A percentile compares a stretch with the other conserved stretches of the same genome.
Conservation (phyloP, 2,329 filamentous ascomycete species). For the Phoma sp. region DNA sequence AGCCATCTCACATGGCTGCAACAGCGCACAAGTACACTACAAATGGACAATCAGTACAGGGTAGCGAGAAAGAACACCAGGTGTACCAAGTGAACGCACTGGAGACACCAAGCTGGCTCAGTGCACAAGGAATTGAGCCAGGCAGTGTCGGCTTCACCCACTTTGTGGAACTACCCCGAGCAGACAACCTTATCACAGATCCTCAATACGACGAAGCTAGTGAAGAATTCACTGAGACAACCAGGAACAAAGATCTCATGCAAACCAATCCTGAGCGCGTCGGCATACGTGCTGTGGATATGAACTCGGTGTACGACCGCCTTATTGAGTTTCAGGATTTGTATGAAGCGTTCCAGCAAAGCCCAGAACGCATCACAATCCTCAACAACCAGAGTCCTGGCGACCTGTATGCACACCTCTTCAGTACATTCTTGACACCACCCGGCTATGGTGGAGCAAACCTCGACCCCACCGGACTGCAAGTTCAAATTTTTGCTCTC, state of each 20-base stretch:
- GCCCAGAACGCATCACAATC: constrained; percentile 62
- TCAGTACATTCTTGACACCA: constrained; percentile 53
- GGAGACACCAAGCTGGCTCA: constrained; percentile 74
- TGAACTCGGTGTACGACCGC: constrained; percentile 44
- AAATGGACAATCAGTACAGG: constrained; percentile 17
- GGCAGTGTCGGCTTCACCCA: constrained; percentile 74
- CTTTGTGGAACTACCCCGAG: constrained; percentile 70
- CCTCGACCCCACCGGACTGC: constrained; percentile 66
- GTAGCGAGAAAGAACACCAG: constrained; percentile 27
- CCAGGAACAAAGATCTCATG: constrained; percentile 56
- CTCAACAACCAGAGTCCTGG: constrained; percentile 59
- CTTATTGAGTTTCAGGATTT: constrained; percentile 58
- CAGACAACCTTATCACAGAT: constrained; percentile 65
- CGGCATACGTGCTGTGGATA: constrained; percentile 47
- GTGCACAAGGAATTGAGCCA: constrained; percentile 74
- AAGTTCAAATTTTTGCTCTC: constrained; percentile 73
- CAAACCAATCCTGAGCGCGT: constrained; percentile 47
- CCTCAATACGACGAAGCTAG: constrained; percentile 17
- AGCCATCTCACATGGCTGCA: constrained; percentile 48
- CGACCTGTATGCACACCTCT: constrained; percentile 57
- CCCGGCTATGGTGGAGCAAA: constrained; percentile 51
- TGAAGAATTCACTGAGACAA: constrained; percentile 34
- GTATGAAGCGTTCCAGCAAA: constrained; percentile 60
- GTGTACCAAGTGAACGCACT: constrained; percentile 44
- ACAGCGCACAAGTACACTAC: constrained; percentile 38